A percentile compares a stretch with the other conserved stretches of the same genome.
These are phyloP conservation scores for Geotrichum australiense DNA, from an alignment of 1,139 yeast species.

Conservation along the genomic window DNA sequence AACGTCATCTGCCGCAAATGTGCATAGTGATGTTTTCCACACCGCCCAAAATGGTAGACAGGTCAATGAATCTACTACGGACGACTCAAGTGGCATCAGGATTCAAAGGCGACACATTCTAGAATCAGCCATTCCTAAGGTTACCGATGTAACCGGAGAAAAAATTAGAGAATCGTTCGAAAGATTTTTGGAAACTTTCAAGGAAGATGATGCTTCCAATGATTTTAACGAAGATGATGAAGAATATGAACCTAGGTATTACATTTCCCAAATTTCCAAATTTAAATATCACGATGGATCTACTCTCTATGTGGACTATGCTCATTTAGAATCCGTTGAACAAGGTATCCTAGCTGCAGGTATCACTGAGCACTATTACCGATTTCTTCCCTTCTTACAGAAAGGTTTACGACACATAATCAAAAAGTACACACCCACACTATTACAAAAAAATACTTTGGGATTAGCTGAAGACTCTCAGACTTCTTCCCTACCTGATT, in stretches of 20 bases:
- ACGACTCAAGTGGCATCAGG: slow-evolving; percentile 6
- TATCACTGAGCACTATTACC: slow-evolving; percentile 80
- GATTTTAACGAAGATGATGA: slow-evolving; percentile 28
- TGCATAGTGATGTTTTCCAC: slow-evolving; percentile 16
- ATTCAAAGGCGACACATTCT: slow-evolving; percentile 16
- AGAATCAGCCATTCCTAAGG: slow-evolving; percentile 56
- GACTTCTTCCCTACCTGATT: slow-evolving; percentile 22
- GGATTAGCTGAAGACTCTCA: slow-evolving; percentile 24
- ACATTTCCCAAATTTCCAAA: slow-evolving; percentile 73
- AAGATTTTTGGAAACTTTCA: slow-evolving; percentile 65
- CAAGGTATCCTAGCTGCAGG: slow-evolving; percentile 89
- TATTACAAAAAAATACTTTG: slow-evolving; percentile 41
- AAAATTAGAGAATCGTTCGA: slow-evolving; percentile 90
- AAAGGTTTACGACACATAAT: slow-evolving; percentile 69
- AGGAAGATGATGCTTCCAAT: slow-evolving; percentile 31
- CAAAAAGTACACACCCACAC: slow-evolving; percentile 67
- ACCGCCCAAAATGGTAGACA: slow-evolving; percentile 6
- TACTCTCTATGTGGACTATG: slow-evolving; percentile 79
- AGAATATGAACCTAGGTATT: slow-evolving; percentile 47
- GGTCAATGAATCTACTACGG: slow-evolving; percentile 2
- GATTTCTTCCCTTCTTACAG: slow-evolving; percentile 80
- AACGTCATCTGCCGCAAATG: slow-evolving; percentile 13
- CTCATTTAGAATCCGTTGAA: slow-evolving; percentile 67
- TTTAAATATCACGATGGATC: slow-evolving; percentile 71
- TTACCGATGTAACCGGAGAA: slow-evolving; percentile 86